phyloP scores from a whole-genome alignment of 1,284 basidiomycete species.

The Tylopilus microsporus region DNA sequence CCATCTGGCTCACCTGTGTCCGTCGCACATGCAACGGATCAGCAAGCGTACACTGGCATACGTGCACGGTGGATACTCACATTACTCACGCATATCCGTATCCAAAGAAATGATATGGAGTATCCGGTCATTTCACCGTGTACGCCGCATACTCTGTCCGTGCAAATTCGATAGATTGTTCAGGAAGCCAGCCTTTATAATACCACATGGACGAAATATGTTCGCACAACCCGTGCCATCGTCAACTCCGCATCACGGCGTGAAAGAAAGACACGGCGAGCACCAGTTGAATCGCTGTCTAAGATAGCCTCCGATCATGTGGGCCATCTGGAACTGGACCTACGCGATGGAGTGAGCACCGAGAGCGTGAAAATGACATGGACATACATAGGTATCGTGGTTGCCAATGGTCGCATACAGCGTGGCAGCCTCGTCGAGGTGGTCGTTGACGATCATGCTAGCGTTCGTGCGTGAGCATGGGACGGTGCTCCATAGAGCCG shows the following conservation, averaged over 20 bases:
- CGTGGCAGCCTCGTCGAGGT: constrained; percentile 42
- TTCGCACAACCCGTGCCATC: constrained; percentile 57
- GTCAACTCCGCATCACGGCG: not conserved
- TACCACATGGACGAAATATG: constrained; percentile 45
- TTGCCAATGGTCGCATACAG: constrained; percentile 68
- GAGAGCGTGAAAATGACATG: not conserved
- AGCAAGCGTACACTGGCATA: too few species aligned
- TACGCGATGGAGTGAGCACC: not conserved
- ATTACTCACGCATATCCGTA: too few species aligned
- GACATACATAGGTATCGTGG: constrained; percentile 62
- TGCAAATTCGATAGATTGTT: constrained; percentile 50
- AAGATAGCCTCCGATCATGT: constrained; percentile 48
- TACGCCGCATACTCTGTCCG: too few species aligned
- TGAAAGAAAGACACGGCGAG: constrained; percentile 34
- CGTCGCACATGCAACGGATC: too few species aligned
- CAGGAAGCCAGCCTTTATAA: constrained; percentile 64
- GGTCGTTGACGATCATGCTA: constrained; percentile 46
- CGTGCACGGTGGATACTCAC: too few species aligned
- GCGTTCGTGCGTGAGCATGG: not conserved
- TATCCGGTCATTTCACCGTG: too few species aligned
- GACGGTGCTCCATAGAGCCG: too few species aligned
- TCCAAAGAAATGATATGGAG: too few species aligned
- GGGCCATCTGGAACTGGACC: constrained; percentile 59
- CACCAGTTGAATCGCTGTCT: constrained; percentile 62
- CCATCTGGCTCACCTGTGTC: too few species aligned